A percentile compares a stretch with the other conserved stretches of the same genome.
These are phyloP conservation scores for Gonapodya prolifera DNA, from an alignment of 192 early-diverging fungal genomes.

Conservation along the genomic window DNA sequence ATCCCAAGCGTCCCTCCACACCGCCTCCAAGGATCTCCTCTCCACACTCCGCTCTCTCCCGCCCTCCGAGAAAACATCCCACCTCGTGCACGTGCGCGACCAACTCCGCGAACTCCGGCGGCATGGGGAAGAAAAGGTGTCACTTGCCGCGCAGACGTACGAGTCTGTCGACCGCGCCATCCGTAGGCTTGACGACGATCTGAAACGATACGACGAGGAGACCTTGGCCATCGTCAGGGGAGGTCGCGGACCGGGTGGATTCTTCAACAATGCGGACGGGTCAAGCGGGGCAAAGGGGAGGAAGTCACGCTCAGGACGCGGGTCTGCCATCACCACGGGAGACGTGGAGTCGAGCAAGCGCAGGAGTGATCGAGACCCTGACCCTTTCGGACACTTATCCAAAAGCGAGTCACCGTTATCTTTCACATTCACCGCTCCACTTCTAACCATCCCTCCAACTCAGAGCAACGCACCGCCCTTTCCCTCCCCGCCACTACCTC, in stretches of 20 bases:
- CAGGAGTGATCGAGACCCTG: too few species aligned
- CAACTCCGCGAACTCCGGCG: slow-evolving; percentile 53
- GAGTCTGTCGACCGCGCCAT: slow-evolving; percentile 88
- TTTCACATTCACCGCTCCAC: neutral
- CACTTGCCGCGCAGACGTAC: slow-evolving; percentile 83
- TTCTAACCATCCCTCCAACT: neutral
- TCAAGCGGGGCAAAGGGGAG: too few species aligned
- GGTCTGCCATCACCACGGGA: too few species aligned
- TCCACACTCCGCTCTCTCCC: neutral
- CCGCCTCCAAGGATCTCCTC: neutral
- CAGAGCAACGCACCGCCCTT: neutral
- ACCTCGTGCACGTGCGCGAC: slow-evolving; percentile 54
- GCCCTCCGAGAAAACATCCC: slow-evolving; percentile 28
- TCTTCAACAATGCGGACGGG: too few species aligned
- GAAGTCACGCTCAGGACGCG: too few species aligned
- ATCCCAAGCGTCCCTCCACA: neutral
- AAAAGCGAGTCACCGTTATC: too few species aligned
- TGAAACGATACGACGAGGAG: slow-evolving; percentile 83
- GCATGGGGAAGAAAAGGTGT: slow-evolving; percentile 87
- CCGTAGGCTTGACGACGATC: slow-evolving; percentile 77
- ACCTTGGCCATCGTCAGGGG: slow-evolving; percentile 44
- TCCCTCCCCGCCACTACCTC: neutral
- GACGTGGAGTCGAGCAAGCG: too few species aligned
- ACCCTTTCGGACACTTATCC: too few species aligned
- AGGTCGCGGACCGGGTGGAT: too few species aligned